These are phyloP conservation scores for Collybia sordida DNA, from an alignment of 768 basidiomycete species.

Conservation along the genomic window DNA sequence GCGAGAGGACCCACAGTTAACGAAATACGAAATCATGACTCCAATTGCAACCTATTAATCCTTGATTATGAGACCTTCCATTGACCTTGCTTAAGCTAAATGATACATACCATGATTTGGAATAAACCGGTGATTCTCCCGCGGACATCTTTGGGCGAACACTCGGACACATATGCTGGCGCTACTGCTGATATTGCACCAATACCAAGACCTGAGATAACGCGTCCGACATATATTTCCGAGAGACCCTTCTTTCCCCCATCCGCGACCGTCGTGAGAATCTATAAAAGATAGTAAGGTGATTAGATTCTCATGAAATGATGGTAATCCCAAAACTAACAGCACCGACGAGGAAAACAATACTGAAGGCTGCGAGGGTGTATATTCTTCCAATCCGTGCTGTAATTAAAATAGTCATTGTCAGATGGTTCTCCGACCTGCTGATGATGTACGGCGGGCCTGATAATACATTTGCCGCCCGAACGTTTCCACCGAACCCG, in stretches of 20 bases:
- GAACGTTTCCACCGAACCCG: too few species aligned
- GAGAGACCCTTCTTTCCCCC: constrained; percentile 56
- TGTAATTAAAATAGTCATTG: constrained; percentile 18
- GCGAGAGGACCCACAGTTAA: constrained; percentile 61
- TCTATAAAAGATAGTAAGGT: constrained; percentile 31
- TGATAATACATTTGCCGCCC: too few species aligned
- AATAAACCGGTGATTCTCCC: constrained; percentile 85
- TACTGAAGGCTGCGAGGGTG: constrained; percentile 58
- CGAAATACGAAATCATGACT: constrained; percentile 84
- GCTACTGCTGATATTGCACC: constrained; percentile 81
- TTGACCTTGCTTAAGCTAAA: not conserved
- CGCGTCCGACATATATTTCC: constrained; percentile 80
- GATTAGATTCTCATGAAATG: too few species aligned
- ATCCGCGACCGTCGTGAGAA: constrained; percentile 66
- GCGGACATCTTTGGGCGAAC: constrained; percentile 82
- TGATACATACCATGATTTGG: constrained; percentile 67
- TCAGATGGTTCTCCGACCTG: too few species aligned
- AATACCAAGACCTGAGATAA: constrained; percentile 80
- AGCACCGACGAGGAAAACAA: constrained; percentile 73
- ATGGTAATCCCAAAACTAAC: constrained; percentile 49
- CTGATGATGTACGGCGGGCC: too few species aligned
- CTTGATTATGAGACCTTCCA: not conserved
- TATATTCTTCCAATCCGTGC: constrained; percentile 65
- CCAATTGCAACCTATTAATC: constrained; percentile 63
- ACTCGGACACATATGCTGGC: constrained; percentile 86